These are phyloP conservation scores for Filobasidium uniguttulatum DNA, from an alignment of 1,284 basidiomycete species.

Conservation along the genomic window DNA sequence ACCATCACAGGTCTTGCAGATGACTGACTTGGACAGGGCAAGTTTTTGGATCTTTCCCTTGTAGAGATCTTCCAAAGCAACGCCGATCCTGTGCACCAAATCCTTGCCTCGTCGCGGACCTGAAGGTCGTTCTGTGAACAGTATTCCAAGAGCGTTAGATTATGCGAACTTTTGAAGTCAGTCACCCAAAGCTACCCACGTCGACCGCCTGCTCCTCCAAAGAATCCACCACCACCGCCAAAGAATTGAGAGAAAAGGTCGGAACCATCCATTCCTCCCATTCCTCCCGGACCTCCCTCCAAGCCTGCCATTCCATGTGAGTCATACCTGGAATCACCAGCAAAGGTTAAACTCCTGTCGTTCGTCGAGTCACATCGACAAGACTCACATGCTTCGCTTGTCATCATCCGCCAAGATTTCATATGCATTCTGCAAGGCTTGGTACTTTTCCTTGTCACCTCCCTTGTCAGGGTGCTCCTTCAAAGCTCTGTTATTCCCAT, in stretches of 20 bases:
- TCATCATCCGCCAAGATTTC: slow-evolving; percentile 84
- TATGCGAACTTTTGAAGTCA: too few relatives aligned
- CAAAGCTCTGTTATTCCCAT: slow-evolving; percentile 49
- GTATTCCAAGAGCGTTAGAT: too few relatives aligned
- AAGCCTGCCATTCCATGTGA: slow-evolving; percentile 85
- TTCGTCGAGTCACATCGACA: not conserved
- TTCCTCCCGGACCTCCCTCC: slow-evolving; percentile 63
- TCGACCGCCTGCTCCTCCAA: slow-evolving; percentile 43
- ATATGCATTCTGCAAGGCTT: slow-evolving; percentile 94
- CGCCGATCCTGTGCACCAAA: slow-evolving; percentile 90
- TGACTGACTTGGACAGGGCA: slow-evolving; percentile 85
- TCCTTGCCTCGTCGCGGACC: slow-evolving; percentile 98
- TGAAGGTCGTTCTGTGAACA: slow-evolving; percentile 41
- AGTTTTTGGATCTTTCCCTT: slow-evolving; percentile 98
- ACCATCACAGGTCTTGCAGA: slow-evolving; percentile 87
- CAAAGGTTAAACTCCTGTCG: slow-evolving; percentile 3
- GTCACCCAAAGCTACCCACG: too few relatives aligned
- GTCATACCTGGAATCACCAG: slow-evolving; percentile 52
- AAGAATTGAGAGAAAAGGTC: slow-evolving; percentile 98
- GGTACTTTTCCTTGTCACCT: slow-evolving; percentile 93
- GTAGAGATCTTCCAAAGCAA: slow-evolving; percentile 95
- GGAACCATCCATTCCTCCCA: slow-evolving; percentile 75
- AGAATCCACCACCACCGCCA: slow-evolving; percentile 50
- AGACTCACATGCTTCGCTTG: slow-evolving; percentile 50
- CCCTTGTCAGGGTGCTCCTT: slow-evolving; percentile 91